Evolutionary conservation across 352 stramenopile species (phyloP).

Genomic region (Aphanomyces astaci): DNA sequence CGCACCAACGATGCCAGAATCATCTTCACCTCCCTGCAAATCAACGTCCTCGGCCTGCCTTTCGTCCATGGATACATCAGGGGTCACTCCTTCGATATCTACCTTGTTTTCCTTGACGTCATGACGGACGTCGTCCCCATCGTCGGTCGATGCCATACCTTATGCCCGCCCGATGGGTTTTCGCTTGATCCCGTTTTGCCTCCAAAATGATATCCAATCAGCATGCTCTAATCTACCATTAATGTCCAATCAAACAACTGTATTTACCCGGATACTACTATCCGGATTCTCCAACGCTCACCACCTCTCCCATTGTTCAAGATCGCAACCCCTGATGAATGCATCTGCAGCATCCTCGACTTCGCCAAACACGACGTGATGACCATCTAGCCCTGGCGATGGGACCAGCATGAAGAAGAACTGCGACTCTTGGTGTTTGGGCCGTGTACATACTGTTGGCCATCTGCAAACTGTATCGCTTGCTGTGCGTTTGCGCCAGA

Average conservation of each 20-base stretch:
- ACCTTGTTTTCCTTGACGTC: not conserved
- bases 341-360: no score
- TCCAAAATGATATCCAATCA: slow-evolving; percentile 21
- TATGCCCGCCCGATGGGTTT: not conserved
- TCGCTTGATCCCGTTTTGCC: slow-evolving; percentile 2
- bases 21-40: not conserved
- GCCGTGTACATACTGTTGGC: slow-evolving; percentile 96
- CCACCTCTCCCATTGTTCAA: not conserved
- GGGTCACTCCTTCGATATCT: not conserved
- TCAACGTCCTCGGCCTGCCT: not conserved
- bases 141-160: slow-evolving; percentile 3
- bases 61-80: not conserved
- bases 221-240: not conserved
- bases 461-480: slow-evolving; percentile 91
- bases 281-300: not conserved
- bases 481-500: slow-evolving; percentile 62
- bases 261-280: not conserved
- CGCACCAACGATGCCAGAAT: no score
- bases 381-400: slow-evolving; percentile 63
- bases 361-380: slow-evolving; percentile 78
- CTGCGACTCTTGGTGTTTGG: slow-evolving; percentile 96
- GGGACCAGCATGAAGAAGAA: slow-evolving; percentile 97
- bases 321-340: slow-evolving; percentile 27
- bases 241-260: slow-evolving; percentile 4
- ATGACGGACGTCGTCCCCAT: not conserved